Evolutionary conservation across 371 early-diverging fungal genomes (phyloP).

Genomic region (Sporodiniella umbellata): DNA sequence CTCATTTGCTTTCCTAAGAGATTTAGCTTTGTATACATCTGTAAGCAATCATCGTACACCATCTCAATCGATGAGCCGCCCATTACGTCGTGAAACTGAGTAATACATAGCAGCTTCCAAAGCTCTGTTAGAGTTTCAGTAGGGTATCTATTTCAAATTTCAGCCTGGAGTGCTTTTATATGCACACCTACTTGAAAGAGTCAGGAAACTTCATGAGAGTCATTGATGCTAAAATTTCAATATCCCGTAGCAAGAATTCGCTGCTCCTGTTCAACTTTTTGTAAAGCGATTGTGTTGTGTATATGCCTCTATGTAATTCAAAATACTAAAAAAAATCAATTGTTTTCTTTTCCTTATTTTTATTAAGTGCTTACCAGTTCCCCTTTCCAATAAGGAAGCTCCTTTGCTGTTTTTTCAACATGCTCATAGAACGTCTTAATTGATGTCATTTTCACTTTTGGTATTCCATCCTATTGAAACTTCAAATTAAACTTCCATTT

Average conservation of each 20-base stretch:
- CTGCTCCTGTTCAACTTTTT: constrained; percentile 80
- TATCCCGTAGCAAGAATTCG: constrained; percentile 78
- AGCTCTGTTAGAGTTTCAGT: constrained; percentile 66
- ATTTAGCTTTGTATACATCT: constrained; percentile 46
- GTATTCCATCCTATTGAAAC: constrained; percentile 62
- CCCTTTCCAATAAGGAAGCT: constrained; percentile 86
- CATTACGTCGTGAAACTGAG: constrained; percentile 91
- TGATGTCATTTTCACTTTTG: constrained; percentile 64
- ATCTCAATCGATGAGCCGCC: constrained; percentile 89
- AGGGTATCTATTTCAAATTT: constrained; percentile 54
- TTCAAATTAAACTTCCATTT: neutral
- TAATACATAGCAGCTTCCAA: constrained; percentile 66
- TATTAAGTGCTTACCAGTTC: constrained; percentile 60
- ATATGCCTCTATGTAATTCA: constrained; percentile 93
- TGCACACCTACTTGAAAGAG: constrained; percentile 11
- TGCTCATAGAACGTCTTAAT: constrained; percentile 77
- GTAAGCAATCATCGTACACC: constrained; percentile 77
- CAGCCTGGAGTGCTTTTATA: neutral
- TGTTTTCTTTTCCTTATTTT: too few relatives aligned
- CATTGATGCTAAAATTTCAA: constrained; percentile 68
- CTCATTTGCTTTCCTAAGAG: constrained; percentile 34
- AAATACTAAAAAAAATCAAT: constrained; percentile 60
- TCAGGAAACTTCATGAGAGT: constrained; percentile 24
- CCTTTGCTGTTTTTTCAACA: constrained; percentile 62
- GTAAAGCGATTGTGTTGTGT: constrained; percentile 81